Evolutionary conservation across 129 eudicot species (phyloP).

Genomic region (Chrysanthemum seticuspe): DNA sequence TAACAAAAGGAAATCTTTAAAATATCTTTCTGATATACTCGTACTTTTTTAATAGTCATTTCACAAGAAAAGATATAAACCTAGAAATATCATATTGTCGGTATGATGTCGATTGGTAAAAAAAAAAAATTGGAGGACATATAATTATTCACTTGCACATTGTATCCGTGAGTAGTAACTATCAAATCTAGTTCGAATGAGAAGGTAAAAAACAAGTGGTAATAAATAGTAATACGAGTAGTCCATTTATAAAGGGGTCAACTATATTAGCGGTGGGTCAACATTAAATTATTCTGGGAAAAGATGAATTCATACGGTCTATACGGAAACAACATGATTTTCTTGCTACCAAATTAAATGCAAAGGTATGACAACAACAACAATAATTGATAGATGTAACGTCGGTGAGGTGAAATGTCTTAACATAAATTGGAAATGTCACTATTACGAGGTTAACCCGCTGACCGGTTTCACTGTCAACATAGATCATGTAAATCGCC

Average conservation of each 20-base stretch:
- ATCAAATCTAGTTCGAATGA: not conserved
- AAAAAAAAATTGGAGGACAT: no score
- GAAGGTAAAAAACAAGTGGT: not conserved
- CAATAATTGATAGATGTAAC: slow-evolving; percentile 13
- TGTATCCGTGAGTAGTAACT: no score
- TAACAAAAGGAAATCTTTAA: no score
- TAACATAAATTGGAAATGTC: slow-evolving; percentile 21
- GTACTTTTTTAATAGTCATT: no score
- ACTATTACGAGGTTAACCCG: no score
- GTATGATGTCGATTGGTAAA: no score
- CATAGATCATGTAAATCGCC: no score
- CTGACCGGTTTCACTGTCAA: no score
- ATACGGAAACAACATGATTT: slow-evolving; percentile 35
- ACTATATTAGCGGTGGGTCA: slow-evolving; percentile 23
- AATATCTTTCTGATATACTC: no score
- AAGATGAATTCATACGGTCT: slow-evolving; percentile 30
- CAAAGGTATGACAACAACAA: not conserved
- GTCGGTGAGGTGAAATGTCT: slow-evolving; percentile 37
- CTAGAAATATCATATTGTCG: no score
- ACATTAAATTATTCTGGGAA: not conserved
- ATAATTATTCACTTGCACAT: no score
- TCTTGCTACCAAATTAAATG: slow-evolving; percentile 34
- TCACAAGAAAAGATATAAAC: no score
- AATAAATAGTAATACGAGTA: not conserved
- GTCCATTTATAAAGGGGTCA: not conserved